A percentile compares a stretch with the other conserved stretches of the same genome.
These are phyloP conservation scores for Boletellus deceptivus DNA, from an alignment of 1,284 basidiomycete genomes.

Conservation along the genomic window DNA sequence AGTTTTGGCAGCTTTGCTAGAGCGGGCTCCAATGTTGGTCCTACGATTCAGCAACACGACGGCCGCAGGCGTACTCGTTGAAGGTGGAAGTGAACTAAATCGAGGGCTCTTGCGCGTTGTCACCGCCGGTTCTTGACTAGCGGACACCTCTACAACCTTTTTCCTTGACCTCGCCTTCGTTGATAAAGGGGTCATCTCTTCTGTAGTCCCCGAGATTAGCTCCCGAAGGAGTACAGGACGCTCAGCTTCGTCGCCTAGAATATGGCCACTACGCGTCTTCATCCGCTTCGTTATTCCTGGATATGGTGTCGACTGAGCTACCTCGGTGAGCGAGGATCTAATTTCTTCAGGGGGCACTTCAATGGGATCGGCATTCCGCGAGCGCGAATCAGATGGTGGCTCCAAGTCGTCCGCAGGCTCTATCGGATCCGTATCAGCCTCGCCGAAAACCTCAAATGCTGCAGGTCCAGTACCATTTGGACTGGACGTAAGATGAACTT, in stretches of 20 bases:
- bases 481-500: not conserved
- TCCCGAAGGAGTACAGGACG: conserved; percentile 18
- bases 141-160: not conserved
- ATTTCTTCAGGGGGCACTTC: conserved; percentile 20
- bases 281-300: conserved; percentile 36
- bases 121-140: conserved; percentile 9
- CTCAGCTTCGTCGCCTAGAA: conserved; percentile 17
- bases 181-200: conserved; percentile 3
- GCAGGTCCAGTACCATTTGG: not conserved
- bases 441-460: conserved; percentile 2
- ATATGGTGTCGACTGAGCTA: conserved; percentile 21
- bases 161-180: conserved; percentile 3
- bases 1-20: conserved; percentile 9
- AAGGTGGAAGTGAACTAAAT: conserved; percentile 4
- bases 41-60: conserved; percentile 3
- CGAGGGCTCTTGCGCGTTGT: conserved; percentile 16
- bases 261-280: conserved; percentile 37
- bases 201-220: not conserved
- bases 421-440: conserved; percentile 31
- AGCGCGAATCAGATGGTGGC: conserved; percentile 1
- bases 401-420: conserved; percentile 34
- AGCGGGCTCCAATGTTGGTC: not conserved
- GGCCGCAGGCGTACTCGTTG: conserved; percentile 9
- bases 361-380: conserved; percentile 26
- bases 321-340: not conserved